Conservation (phyloP, 306 rosid species). For the Prunus persica region Prunus_persica_NCBIv2 NC_034009.1:44292501-44293000, state of each 20-base stretch:
- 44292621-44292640: neutral
- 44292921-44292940: slow-evolving; percentile 23
- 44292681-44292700: neutral
- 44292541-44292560: no score
- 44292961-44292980: slow-evolving; percentile 26
- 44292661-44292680: neutral
- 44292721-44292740: neutral
- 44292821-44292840: slow-evolving; percentile 20
- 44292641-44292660: neutral
- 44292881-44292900: neutral
- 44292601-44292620: neutral
- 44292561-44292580: no score
- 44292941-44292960: slow-evolving; percentile 35
- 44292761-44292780: neutral
- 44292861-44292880: slow-evolving; percentile 14
- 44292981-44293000: slow-evolving; percentile 24
- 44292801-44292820: neutral
- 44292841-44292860: slow-evolving; percentile 16
- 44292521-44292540: no score
- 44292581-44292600: neutral
- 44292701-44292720: neutral
- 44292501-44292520: no score
- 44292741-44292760: neutral
- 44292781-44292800: neutral
- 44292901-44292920: neutral